Evolutionary conservation across 371 early-diverging fungal species (phyloP).

Genomic region (Apophysomyces variabilis): DNA sequence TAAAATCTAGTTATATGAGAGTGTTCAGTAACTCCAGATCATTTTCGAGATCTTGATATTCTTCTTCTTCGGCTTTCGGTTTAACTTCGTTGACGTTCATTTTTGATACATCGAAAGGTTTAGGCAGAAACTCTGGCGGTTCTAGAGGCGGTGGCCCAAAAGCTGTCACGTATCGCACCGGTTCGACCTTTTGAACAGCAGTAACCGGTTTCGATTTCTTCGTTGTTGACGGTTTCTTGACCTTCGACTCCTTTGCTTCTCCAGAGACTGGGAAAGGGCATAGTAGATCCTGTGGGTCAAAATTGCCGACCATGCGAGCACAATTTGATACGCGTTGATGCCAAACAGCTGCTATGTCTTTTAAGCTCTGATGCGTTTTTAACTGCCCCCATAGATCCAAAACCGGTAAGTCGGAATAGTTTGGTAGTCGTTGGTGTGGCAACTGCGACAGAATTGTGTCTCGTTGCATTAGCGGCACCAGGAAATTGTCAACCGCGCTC

Average conservation of each 20-base stretch:
- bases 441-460: conserved; percentile 55
- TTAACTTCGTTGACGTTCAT: conserved; percentile 6
- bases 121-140: background rate
- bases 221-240: background rate
- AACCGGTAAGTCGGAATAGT: conserved; percentile 52
- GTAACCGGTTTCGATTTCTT: background rate
- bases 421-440: conserved; percentile 53
- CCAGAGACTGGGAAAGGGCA: conserved; percentile 22
- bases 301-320: conserved; percentile 25
- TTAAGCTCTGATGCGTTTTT: conserved; percentile 42
- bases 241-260: background rate
- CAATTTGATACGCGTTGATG: conserved; percentile 57
- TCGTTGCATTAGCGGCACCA: conserved; percentile 64
- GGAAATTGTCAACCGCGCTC: conserved; percentile 46
- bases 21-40: background rate
- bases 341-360: conserved; percentile 43
- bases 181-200: background rate
- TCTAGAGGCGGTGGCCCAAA: background rate
- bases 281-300: conserved; percentile 41
- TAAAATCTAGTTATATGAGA: background rate
- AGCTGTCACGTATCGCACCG: background rate
- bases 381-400: conserved; percentile 63
- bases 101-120: conserved; percentile 1
- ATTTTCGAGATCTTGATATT: background rate
- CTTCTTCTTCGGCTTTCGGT: conserved; percentile 2